Evolutionary conservation across 495 filamentous ascomycete genomes (phyloP).

Genomic region (Cercophora scortea): DNA sequence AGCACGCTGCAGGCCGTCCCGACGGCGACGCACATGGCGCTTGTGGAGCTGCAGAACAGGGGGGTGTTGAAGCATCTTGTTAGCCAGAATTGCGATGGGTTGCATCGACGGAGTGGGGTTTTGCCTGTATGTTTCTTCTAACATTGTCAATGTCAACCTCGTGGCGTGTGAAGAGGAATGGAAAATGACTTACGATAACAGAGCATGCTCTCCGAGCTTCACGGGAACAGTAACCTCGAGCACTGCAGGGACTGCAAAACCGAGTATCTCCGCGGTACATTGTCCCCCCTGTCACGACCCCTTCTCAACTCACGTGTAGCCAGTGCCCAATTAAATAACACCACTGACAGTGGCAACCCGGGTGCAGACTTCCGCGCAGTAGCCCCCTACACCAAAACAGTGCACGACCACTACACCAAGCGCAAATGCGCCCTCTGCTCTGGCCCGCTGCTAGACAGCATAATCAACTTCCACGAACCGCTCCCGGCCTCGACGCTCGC

Average conservation of each 20-base stretch:
- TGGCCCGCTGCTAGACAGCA: constrained; percentile 31
- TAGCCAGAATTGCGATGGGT: constrained; percentile 40
- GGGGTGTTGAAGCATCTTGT: constrained; percentile 35
- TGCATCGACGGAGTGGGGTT: constrained; percentile 38
- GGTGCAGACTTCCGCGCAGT: constrained; percentile 36
- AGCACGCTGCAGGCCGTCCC: constrained; percentile 35
- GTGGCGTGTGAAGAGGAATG: background rate
- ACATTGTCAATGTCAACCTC: background rate
- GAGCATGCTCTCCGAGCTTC: constrained; percentile 34
- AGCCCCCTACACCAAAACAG: constrained; percentile 31
- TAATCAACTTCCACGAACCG: constrained; percentile 37
- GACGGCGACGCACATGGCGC: constrained; percentile 40
- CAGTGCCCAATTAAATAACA: no score
- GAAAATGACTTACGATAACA: background rate
- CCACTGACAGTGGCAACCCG: background rate
- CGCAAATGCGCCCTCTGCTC: constrained; percentile 30
- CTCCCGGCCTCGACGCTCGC: constrained; percentile 22
- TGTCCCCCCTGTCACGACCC: background rate
- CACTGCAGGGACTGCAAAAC: constrained; percentile 36
- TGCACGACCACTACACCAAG: constrained; percentile 37
- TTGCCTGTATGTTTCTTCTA: constrained; percentile 21
- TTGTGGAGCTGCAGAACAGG: constrained; percentile 35
- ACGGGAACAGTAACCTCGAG: constrained; percentile 41
- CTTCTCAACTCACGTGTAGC: no score
- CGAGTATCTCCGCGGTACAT: constrained; percentile 36